phyloP scores from a whole-genome alignment of 129 eudicot genomes.

The Arctium lappa region DNA sequence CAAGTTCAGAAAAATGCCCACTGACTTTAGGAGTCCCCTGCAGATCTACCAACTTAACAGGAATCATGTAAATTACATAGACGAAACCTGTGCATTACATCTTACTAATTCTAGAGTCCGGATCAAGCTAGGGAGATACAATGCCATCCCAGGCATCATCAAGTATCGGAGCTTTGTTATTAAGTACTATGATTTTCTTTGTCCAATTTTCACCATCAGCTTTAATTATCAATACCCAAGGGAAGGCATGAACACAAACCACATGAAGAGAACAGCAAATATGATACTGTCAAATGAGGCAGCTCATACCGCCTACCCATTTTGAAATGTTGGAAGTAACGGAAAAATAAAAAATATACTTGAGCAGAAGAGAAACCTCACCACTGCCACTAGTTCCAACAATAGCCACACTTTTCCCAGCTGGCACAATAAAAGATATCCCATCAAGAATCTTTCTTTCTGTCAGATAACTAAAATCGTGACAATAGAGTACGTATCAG shows the following conservation, averaged over 20 bases:
- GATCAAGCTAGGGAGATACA: too few species aligned
- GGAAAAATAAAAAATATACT: neutral
- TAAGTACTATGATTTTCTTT: neutral
- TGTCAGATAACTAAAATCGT: constrained; percentile 58
- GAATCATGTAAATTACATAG: neutral
- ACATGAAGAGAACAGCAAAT: neutral
- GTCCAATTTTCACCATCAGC: neutral
- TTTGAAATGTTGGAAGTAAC: neutral
- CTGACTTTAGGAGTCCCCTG: too few species aligned
- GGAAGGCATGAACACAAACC: neutral
- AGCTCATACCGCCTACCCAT: neutral
- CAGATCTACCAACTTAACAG: neutral
- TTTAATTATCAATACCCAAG: neutral
- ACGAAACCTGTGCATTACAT: neutral
- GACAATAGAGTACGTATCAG: constrained; percentile 26
- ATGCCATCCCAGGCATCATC: too few species aligned
- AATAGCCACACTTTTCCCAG: constrained; percentile 96
- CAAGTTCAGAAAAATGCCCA: too few species aligned
- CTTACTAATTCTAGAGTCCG: too few species aligned
- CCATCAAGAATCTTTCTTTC: constrained; percentile 99
- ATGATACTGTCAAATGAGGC: neutral
- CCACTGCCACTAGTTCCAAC: constrained; percentile 99
- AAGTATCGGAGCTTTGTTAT: neutral
- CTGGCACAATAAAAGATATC: constrained; percentile 91
- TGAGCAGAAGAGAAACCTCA: constrained; percentile 37